Percentiles rank a stretch among this genome's conserved stretches.
Evolutionary conservation across 352 stramenopile species (phyloP).

Genomic region (Phytophthora macrochlamydospora): DNA sequence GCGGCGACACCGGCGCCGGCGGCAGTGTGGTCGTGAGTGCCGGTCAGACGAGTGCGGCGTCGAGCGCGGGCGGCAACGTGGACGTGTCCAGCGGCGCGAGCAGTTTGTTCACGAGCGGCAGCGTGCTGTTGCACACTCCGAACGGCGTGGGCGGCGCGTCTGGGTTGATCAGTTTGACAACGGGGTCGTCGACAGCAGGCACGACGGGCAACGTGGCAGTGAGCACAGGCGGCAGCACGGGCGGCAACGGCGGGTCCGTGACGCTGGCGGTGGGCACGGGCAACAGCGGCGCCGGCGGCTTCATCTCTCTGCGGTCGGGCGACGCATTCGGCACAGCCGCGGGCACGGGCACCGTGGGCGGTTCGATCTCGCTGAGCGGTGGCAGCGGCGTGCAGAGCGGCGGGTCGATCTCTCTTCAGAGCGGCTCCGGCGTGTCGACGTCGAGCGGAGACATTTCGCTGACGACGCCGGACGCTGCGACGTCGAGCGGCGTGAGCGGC

Average conservation of each 20-base stretch:
- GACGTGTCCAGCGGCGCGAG: slow-evolving; percentile 2
- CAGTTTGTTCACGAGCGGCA: slow-evolving; percentile 7
- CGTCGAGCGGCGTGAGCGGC: background rate
- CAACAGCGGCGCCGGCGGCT: slow-evolving; percentile 19
- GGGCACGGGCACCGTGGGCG: slow-evolving; percentile 8
- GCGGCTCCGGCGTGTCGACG: slow-evolving; percentile 14
- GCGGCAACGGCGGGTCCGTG: slow-evolving; percentile 18
- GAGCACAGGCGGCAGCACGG: slow-evolving; percentile 20
- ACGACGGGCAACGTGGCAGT: slow-evolving; percentile 13
- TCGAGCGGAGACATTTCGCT: slow-evolving; percentile 26
- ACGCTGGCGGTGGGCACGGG: slow-evolving; percentile 1
- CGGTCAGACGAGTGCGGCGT: slow-evolving; percentile 11
- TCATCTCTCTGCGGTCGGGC: slow-evolving; percentile 16
- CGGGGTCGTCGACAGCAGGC: slow-evolving; percentile 19
- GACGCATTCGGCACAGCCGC: background rate
- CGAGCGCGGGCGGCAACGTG: background rate
- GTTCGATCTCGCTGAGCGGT: slow-evolving; percentile 18
- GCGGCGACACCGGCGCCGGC: slow-evolving; percentile 1
- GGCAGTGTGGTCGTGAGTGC: slow-evolving; percentile 8
- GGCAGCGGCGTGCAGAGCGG: slow-evolving; percentile 31
- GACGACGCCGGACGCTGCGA: background rate
- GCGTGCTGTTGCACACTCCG: background rate
- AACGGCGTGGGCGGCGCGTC: background rate
- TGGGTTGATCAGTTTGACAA: slow-evolving; percentile 14
- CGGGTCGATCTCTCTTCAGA: slow-evolving; percentile 13